Conservation (phyloP, 345 rosid species). For the Eucalyptus paniculata region DNA sequence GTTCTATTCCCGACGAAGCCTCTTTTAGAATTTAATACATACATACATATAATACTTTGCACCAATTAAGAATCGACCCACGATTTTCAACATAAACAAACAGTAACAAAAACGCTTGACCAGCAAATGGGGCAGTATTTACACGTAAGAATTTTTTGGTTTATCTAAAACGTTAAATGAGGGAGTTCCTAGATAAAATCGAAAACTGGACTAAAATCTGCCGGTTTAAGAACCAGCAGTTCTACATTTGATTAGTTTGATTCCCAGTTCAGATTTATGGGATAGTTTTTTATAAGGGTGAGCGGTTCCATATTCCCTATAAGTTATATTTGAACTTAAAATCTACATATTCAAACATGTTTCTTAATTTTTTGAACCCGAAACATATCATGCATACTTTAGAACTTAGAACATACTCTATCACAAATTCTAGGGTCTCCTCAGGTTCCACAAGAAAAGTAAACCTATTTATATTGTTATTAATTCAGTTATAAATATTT, state of each 20-base stretch:
- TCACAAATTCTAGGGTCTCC: too few relatives aligned
- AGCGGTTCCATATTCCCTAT: too few relatives aligned
- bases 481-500: too few relatives aligned
- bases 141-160: background rate
- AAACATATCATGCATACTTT: too few relatives aligned
- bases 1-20: background rate
- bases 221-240: background rate
- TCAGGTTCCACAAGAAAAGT: rapidly evolving
- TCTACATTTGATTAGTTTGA: background rate
- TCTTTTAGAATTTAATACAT: background rate
- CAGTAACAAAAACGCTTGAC: background rate
- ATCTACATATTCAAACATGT: too few relatives aligned
- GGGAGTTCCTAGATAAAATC: background rate
- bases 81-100: background rate
- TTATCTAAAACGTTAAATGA: background rate
- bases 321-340: too few relatives aligned
- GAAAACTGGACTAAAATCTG: background rate
- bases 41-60: background rate
- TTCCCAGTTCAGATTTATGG: background rate
- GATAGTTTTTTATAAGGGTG: background rate
- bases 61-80: background rate
- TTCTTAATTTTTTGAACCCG: too few relatives aligned
- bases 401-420: too few relatives aligned
- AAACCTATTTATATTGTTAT: too few relatives aligned
- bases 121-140: background rate